Base-by-base conservation (phyloP, 495 filamentous ascomycete species). In the Penicillium coprophilum region DNA sequence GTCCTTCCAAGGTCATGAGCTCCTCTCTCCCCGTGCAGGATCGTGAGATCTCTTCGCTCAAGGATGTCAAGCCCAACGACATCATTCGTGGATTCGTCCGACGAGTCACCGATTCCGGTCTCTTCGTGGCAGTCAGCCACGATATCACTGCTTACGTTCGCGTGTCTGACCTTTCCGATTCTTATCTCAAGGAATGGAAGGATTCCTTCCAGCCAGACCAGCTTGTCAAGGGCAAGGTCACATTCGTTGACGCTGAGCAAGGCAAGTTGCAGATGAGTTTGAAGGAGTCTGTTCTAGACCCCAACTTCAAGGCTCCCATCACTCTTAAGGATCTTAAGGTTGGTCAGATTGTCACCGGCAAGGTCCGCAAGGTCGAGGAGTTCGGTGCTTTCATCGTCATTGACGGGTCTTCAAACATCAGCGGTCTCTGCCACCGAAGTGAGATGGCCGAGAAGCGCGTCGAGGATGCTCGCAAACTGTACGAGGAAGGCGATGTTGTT, bases 141-240 rank as follows among this genome's bases (percentile, higher is more conserved):
- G 83, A 87, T 55, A 76, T 96, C n/a, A 89, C 84, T 30, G 93
- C 87, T 4, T 89, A 89, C 68, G 85, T 93, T 28, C 85, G 86
- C 57, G 83, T 97, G 46, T 87, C 87, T 11, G 91, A 97, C 65
- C 83, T 97, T 17, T 96, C 92, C 0, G 93, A 98, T 67, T 81
- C 82, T 4, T 97, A 83, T 67, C 77, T 97, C 62, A 97, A 97
- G 71, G 90, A 97, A 46, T 98, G 94, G 94, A 96, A 96, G 75
- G 80, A 87, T n/a, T 72, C 82, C 15, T 96, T 91, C 74, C 82
- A 93, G 58, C 72, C 88, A 32, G 90, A 91, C 64, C 91, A 97
- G 70, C 78, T 98, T 17, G 89, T 98, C 27, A 92, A 87, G 71
- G 94, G 91, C 46, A 89, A 90, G 45, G 77, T 98, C 63, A 84